Evolutionary conservation across 2,329 filamentous ascomycete species (phyloP).

Genomic region (Paramyrothecium sp.): DNA sequence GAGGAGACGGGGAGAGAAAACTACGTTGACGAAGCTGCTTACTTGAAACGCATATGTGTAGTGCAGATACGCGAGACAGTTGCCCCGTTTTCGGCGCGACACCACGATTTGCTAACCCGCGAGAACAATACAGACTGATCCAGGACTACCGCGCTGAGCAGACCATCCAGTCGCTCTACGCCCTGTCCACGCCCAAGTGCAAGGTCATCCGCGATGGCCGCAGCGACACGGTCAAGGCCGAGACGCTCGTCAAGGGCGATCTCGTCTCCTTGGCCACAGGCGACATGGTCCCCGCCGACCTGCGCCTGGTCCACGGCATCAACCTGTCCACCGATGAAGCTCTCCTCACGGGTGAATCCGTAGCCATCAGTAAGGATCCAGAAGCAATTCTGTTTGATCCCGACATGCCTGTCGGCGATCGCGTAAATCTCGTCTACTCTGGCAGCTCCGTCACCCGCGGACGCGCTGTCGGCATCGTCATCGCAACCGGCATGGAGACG

Average conservation of each 20-base stretch:
- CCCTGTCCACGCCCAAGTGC: constrained; percentile 57
- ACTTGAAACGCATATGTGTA: not conserved
- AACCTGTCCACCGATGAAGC: constrained; percentile 78
- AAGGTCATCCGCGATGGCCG: constrained; percentile 55
- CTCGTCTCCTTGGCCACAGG: constrained; percentile 61
- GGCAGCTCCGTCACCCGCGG: constrained; percentile 72
- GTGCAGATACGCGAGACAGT: no score
- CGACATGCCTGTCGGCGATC: constrained; percentile 64
- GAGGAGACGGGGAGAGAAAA: not conserved
- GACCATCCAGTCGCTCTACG: constrained; percentile 60
- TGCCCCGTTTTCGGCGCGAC: not conserved
- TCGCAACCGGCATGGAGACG: constrained; percentile 70
- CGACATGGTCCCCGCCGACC: constrained; percentile 69
- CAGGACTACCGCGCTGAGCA: constrained; percentile 62
- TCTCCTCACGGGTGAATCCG: constrained; percentile 70
- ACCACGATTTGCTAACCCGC: constrained; percentile 22
- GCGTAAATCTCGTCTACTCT: constrained; percentile 69
- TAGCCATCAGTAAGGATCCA: constrained; percentile 66
- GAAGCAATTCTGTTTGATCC: constrained; percentile 50
- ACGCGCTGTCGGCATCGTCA: constrained; percentile 66
- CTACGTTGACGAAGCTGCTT: not conserved
- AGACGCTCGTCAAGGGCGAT: constrained; percentile 64
- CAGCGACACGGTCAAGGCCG: constrained; percentile 51
- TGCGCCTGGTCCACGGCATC: constrained; percentile 63
- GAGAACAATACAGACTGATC: constrained; percentile 40